Evolutionary conservation across 1,139 yeast species (phyloP), one percentile per base, ranked within the genome.

Genomic region (Saccharomyces hybrid): DNA sequence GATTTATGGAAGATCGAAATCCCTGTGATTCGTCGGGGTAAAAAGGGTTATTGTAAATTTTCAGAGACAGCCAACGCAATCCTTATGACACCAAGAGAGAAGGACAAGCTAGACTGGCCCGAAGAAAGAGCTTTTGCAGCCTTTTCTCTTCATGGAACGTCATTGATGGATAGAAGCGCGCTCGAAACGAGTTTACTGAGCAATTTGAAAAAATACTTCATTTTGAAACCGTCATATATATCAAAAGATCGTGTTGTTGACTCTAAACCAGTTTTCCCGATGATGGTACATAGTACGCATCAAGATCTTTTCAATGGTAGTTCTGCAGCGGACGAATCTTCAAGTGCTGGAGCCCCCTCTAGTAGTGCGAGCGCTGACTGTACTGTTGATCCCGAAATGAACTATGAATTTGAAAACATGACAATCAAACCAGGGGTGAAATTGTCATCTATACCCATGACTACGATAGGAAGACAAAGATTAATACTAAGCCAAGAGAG

Each of bases 1-100:
- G 82, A 78, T 61, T 55, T 78, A 21, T 79, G 82, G 82, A 74
- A 71, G 60, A 71, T 77, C 44, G 80, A 78, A 55, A 56, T 78
- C 2, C 69, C 75, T 3, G 66, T 75, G 1, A 62, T 67, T 19
- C 66, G 67, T 24, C 61, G 66, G 21, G 74, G 75, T 1, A 68
- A 66, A 42, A 64, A 68, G 26, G 68, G 68, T 7, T 68, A 62
- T 49, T 58, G 65, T 12, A 66, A 69, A 51, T 73, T 73, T 60
- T 71, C 68, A 6, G 71, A 66, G 21, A 62, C 67, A 2, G 70
- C 71, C 0, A 52, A 61, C 7, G 75, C 73, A 2, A 67, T 70
- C 2, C 65, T 68, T 11, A 61, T 71, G 2, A 59, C 64, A 4
- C 29, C 61, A 8, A 54, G 54, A 6, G 49, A 50, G 7, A 34